Base-by-base conservation (phyloP, 2,329 filamentous ascomycete species). In the Cadophora luteo-olivacea region DNA sequence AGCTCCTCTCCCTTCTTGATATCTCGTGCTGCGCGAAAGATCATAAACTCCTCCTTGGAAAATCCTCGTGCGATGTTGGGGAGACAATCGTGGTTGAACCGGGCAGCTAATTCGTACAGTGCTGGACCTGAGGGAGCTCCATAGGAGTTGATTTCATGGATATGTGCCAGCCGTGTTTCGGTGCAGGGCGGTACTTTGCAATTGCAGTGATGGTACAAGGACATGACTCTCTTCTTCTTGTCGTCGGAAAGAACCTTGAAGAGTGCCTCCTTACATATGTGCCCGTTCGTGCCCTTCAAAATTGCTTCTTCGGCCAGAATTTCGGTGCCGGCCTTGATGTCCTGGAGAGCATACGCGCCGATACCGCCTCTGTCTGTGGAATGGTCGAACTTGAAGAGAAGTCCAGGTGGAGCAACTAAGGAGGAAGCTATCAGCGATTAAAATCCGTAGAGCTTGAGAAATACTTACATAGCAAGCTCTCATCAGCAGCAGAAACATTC, bases 1-100 rank as follows among this genome's bases (percentile, higher is more conserved):
- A 69, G 54, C 33, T 66, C 67, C 16, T 66, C 67, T 22, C 67
- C 64, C 16, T 36, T 9, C 16, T 52, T 19, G 19, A 69, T 62
- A 22, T 63, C 38, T 32, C 51, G 29, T 12, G 11, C 48, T 3
- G 63, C 67, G 5, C n/a, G 22, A 22, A 68, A 45, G 16, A 68
- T 29, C 6, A 66, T 51, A 12, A 45, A 33, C 3, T 22, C 22
- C n/a, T 66, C 49, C 3, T 51, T 51, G 1, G 67, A 51, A 22
- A 63, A 66, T 11, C 51, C 41, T 3, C 58, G 49, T 12, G n/a
- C 32, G n/a, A 54, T 11, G 24, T 69, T 66, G 1, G 67, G 63
- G 6, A 12, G 33, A 25, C 67, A 69, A 22, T 51, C 63, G 25
- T 66, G 67, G n/a, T 69, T 69, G 51, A 69, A 41, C 12, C 67